These are phyloP conservation scores for Neurospora africana DNA, from an alignment of 495 filamentous ascomycete species.

Conservation along the genomic window DNA sequence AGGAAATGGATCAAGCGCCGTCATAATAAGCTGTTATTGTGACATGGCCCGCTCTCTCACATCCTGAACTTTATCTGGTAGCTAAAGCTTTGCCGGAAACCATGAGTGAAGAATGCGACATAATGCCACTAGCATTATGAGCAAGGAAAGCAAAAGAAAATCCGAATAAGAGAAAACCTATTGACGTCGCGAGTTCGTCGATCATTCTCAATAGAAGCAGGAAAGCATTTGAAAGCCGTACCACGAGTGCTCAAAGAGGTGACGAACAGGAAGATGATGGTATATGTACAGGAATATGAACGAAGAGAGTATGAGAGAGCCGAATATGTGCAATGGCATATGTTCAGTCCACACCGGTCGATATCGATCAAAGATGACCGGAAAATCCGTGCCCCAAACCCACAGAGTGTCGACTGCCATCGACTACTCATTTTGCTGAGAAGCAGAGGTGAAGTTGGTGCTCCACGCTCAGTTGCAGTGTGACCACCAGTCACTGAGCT, in stretches of 20 bases:
- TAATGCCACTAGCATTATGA: neutral
- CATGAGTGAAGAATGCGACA: neutral
- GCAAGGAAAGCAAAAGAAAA: neutral
- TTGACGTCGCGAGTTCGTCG: neutral
- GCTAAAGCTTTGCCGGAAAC: neutral
- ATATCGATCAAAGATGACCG: neutral
- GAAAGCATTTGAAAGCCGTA: neutral
- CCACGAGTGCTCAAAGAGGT: neutral
- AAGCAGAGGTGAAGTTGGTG: neutral
- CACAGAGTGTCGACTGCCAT: neutral
- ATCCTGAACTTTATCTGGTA: neutral
- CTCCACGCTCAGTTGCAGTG: slow-evolving; percentile 18
- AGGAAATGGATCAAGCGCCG: neutral
- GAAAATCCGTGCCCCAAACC: neutral
- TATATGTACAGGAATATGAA: neutral
- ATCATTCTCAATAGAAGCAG: neutral
- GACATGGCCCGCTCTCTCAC: neutral
- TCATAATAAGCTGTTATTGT: neutral
- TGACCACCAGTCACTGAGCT: slow-evolving; percentile 20
- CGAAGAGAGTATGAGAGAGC: neutral
- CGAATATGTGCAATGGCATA: neutral
- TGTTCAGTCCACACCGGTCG: neutral
- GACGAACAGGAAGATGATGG: neutral
- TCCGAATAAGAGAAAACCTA: neutral
- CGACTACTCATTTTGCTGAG: neutral